Base-by-base conservation (phyloP, 805 yeast genomes). In the Pichia ethanolica region DNA sequence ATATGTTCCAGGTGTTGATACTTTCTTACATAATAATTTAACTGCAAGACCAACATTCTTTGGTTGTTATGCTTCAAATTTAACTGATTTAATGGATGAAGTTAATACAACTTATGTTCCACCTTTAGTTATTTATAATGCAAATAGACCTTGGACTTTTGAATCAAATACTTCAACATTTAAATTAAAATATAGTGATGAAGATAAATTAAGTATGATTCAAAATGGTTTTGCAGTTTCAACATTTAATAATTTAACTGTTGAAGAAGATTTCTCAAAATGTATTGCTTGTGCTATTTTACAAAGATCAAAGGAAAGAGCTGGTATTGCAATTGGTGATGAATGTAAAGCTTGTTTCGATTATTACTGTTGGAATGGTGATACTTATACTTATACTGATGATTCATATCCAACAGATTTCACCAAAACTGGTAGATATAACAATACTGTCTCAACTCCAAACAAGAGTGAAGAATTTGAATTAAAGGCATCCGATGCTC, bases 221-320 rank as follows among this genome's bases (percentile, higher is more conserved):
- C 65, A 72, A 56, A 89, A 89, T 63, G 96, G 96, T 9, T 85
- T 79, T 61, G 87, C 85, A 57, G 74, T 78, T 12, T 77, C 83
- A 11, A 72, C 90, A 1, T 76, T 84, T 60, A 71, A 73, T 50
- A 87, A 86, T 62, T 67, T 79, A 36, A 83, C 95, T 12, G 60
- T 82, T 27, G 95, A 86, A 56, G 62, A 69, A 5, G 81, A 84
- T 39, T 88, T 86, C 82, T 69, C 77, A 39, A 75, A 81, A 7
- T 88, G 96, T 71, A 74, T 88, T 44, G 86, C 86, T 3, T 88
- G 96, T 72, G 96, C 95, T 9, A 76, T 88, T 42, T 73, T 87
- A 51, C 83, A 87, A 69, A 79, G 96, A 64, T 78, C 83, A 39
- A 82, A 83, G 61, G 93, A 87, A 67, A 74, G 89, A 61, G 66